These are phyloP conservation scores for Diaporthe nobilis DNA, from an alignment of 2,329 filamentous ascomycete genomes.

Conservation along the genomic window DNA sequence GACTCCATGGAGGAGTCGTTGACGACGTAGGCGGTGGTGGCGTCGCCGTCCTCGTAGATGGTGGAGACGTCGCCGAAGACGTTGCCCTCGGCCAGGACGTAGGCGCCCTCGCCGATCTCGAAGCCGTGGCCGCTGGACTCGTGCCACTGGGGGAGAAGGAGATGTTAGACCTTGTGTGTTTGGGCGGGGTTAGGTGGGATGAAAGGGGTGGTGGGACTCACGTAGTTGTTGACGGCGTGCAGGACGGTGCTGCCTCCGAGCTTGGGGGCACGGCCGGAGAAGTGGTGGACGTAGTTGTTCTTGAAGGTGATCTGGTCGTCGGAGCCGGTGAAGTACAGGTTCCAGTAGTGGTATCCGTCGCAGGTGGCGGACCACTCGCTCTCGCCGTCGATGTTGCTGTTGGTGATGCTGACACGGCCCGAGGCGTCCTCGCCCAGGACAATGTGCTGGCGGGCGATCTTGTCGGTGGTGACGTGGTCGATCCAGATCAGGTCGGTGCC, in stretches of 20 bases:
- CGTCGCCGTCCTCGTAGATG: constrained; percentile 52
- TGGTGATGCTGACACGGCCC: constrained; percentile 71
- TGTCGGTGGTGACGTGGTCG: constrained; percentile 69
- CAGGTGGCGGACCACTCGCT: constrained; percentile 70
- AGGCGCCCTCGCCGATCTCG: constrained; percentile 60
- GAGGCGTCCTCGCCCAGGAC: constrained; percentile 68
- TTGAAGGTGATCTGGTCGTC: constrained; percentile 70
- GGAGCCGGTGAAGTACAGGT: constrained; percentile 68
- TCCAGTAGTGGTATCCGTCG: constrained; percentile 73
- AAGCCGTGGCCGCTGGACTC: constrained; percentile 69
- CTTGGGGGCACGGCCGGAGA: constrained; percentile 70
- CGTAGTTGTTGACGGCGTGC: constrained; percentile 74
- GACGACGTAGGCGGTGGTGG: constrained; percentile 44
- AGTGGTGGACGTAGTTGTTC: constrained; percentile 73
- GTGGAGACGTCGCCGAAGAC: constrained; percentile 67
- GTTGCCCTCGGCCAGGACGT: constrained; percentile 70
- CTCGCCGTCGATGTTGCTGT: constrained; percentile 70
- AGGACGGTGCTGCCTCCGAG: constrained; percentile 65
- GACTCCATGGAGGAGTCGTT: constrained; percentile 50
- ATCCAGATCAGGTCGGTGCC: constrained; percentile 63
- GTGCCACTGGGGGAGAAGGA: constrained; percentile 55
- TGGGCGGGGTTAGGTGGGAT: too few relatives aligned
- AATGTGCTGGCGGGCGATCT: constrained; percentile 72
- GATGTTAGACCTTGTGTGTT: not conserved
- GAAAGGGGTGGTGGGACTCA: not conserved